Evolutionary conservation across 306 rosid genomes (phyloP).

Genomic region (Rubus idaeus): DNA sequence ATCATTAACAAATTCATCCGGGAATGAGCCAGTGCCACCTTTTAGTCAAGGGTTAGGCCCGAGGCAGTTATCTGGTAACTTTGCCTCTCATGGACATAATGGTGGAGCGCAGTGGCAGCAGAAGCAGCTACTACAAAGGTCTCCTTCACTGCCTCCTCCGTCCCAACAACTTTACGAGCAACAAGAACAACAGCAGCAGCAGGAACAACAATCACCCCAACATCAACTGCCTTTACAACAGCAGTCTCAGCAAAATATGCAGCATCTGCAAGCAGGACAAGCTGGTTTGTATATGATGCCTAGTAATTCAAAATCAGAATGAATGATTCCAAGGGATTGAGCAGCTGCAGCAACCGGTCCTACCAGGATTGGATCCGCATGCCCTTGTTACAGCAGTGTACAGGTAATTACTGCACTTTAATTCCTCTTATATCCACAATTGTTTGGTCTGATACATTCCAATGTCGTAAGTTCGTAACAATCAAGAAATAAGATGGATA

Average conservation of each 20-base stretch:
- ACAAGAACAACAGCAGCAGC: conserved; percentile 45
- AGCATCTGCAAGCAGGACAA: conserved; percentile 63
- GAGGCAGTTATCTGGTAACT: conserved; percentile 56
- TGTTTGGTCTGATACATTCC: conserved; percentile 12
- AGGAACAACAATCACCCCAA: conserved; percentile 52
- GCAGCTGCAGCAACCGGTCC: conserved; percentile 52
- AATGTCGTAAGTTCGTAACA: conserved; percentile 9
- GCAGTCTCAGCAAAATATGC: conserved; percentile 67
- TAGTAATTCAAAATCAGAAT: conserved; percentile 67
- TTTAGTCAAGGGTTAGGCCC: conserved; percentile 61
- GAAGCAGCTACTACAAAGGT: conserved; percentile 48
- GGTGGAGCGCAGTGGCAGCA: conserved; percentile 73
- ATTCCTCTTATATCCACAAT: neutral
- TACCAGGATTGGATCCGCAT: conserved; percentile 46
- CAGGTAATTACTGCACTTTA: conserved; percentile 61
- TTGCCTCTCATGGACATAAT: conserved; percentile 67
- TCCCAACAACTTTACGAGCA: conserved; percentile 60
- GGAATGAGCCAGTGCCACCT: conserved; percentile 51
- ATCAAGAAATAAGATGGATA: neutral
- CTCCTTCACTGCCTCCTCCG: conserved; percentile 44
- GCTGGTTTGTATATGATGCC: conserved; percentile 56
- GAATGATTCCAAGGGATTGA: conserved; percentile 48
- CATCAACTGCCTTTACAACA: conserved; percentile 45
- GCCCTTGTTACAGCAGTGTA: conserved; percentile 78
- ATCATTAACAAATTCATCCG: conserved; percentile 53